Evolutionary conservation across 2,329 filamentous ascomycete genomes (phyloP).

Genomic region (Tolypocladium tropicale): DNA sequence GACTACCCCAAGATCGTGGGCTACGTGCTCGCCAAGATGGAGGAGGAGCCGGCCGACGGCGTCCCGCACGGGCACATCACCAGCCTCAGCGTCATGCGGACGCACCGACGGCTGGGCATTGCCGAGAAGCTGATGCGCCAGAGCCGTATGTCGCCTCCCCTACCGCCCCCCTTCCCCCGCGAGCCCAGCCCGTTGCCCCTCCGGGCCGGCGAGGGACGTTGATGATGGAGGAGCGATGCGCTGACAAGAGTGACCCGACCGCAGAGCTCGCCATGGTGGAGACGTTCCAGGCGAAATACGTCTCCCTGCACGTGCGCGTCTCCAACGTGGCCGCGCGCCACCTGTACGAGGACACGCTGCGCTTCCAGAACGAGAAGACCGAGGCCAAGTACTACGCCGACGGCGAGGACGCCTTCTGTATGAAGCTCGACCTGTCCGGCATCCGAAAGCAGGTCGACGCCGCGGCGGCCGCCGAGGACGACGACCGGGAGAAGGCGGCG

Average conservation of each 20-base stretch:
- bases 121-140: conserved; percentile 98
- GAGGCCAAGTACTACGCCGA: conserved; percentile 94
- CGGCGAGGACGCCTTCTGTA: conserved; percentile 89
- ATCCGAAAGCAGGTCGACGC: conserved; percentile 36
- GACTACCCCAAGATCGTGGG: conserved; percentile 96
- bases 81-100: conserved; percentile 89
- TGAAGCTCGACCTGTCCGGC: conserved; percentile 73
- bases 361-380: conserved; percentile 78
- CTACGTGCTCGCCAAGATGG: conserved; percentile 99
- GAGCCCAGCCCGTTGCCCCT: neutral
- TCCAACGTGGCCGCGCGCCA: conserved; percentile 86
- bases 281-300: conserved; percentile 82
- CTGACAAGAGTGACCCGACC: neutral
- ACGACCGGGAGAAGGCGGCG: too few species aligned
- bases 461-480: conserved; percentile 12
- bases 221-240: neutral
- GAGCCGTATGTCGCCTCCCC: conserved; percentile 57
- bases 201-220: neutral
- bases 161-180: neutral
- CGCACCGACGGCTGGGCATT: conserved; percentile 80
- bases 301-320: conserved; percentile 90
- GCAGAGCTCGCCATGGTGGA: conserved; percentile 93
- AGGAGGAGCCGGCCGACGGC: conserved; percentile 89
- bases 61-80: conserved; percentile 95
- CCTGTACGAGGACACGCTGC: conserved; percentile 85